Evolutionary conservation across 371 early-diverging fungal species (phyloP), one percentile per base, ranked within the genome.

Genomic region (Dichotomocladium elegans): DNA sequence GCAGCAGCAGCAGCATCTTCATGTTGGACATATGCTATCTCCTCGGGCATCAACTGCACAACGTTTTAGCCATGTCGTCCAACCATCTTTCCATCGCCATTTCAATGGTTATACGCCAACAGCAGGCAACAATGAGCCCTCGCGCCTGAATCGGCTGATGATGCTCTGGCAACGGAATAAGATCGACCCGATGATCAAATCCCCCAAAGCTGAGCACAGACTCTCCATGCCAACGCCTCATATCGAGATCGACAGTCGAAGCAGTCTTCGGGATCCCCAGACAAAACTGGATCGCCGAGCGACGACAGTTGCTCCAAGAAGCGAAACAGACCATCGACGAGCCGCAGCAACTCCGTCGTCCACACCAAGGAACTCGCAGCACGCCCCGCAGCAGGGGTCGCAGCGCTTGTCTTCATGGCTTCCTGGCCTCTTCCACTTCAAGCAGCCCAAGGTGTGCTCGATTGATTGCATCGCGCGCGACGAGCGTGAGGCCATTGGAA

Each of bases 401-500:
- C 53, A 55, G 25, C 56, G 56, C 0, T 24, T 57, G 22, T 49
- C 57, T 1, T 63, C 63, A 2, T 63, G 63, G 63, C 50, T 63
- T 8, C 63, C 63, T 0, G 58, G 58, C 19, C 30, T 63, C 2
- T 63, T 63, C 25, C 53, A 63, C 27, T 63, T 58, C 21, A 63
- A 63, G 28, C 57, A 57, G 27, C 63, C 63, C 4, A 63, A 57
- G 47, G 63, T 61, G 27, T 72, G 72, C 37, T 70, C 77, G 0
- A 51, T 76, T 37, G 68, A 70, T 58, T 76, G 77, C 35, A 43
- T 51, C 24, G 77, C 77, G 25, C 52, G 70, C 50, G 71, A 72
- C 45, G 72, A 72, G 26, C 41, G 64, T 37, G 77, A 76, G 25
- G 77, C 77, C 4, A 57, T 76, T 28, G 70, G 68, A 17, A 76